These are phyloP conservation scores for Neophaeococcomyces mojaviensis DNA, from an alignment of 2,329 filamentous ascomycete genomes.

Conservation along the genomic window DNA sequence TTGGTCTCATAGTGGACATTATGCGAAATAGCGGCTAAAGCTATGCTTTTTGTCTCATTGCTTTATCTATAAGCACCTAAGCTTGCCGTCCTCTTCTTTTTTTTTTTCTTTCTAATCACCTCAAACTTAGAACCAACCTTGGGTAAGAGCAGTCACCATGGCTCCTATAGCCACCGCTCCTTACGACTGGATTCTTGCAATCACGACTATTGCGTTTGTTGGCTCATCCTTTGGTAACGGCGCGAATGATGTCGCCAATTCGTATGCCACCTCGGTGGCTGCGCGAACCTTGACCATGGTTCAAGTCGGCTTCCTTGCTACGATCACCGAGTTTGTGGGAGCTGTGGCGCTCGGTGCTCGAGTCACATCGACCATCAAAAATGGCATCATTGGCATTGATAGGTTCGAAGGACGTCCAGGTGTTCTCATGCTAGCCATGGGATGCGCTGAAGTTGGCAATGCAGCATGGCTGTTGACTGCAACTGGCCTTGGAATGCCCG, in stretches of 20 bases:
- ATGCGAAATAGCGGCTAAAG: background rate
- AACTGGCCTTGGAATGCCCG: conserved; percentile 31
- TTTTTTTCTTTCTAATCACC: background rate
- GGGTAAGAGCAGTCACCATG: background rate
- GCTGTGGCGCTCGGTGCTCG: conserved; percentile 42
- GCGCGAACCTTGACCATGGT: conserved; percentile 46
- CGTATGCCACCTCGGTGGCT: conserved; percentile 47
- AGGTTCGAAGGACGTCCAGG: conserved; percentile 31
- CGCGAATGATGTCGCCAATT: conserved; percentile 48
- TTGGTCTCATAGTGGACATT: background rate
- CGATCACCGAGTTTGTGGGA: conserved; percentile 45
- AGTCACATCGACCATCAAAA: conserved; percentile 38
- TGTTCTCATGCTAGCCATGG: conserved; percentile 35
- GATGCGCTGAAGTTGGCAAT: conserved; percentile 29
- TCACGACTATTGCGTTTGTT: conserved; percentile 32
- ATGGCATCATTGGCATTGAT: conserved; percentile 35
- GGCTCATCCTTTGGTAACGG: conserved; percentile 32
- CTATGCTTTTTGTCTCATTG: background rate
- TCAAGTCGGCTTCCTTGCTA: conserved; percentile 44
- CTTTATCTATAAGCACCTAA: background rate
- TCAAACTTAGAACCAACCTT: background rate
- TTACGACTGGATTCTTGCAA: conserved; percentile 37
- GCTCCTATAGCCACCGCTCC: conserved; percentile 12
- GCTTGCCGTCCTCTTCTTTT: background rate
- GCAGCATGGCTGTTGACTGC: conserved; percentile 33